A percentile compares a stretch with the other conserved stretches of the same genome.
Conservation (phyloP, 2,329 filamentous ascomycete species). For the Exophiala lecanii-corni region DNA sequence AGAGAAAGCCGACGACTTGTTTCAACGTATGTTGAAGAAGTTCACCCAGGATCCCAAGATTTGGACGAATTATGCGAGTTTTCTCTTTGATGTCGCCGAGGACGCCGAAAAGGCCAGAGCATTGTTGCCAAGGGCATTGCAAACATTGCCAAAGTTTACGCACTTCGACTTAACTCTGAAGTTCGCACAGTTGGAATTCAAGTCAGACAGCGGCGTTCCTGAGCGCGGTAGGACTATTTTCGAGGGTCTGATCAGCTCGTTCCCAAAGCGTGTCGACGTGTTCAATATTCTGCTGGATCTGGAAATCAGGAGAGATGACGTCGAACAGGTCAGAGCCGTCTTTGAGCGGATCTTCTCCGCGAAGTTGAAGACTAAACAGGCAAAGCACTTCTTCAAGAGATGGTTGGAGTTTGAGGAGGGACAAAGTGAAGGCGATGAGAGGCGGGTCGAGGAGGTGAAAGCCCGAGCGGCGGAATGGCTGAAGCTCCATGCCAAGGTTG, state of each 20-base stretch:
- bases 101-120: constrained; percentile 70
- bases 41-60: constrained; percentile 73
- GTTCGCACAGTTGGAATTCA: constrained; percentile 90
- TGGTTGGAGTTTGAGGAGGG: constrained; percentile 87
- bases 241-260: constrained; percentile 76
- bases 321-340: constrained; percentile 62
- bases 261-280: constrained; percentile 83
- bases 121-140: constrained; percentile 75
- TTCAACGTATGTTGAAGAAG: constrained; percentile 82
- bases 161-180: constrained; percentile 75
- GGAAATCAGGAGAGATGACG: constrained; percentile 60
- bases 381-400: constrained; percentile 82
- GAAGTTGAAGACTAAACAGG: constrained; percentile 73
- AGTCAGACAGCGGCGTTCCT: constrained; percentile 71
- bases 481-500: neutral
- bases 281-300: constrained; percentile 91
- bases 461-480: constrained; percentile 53
- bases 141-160: constrained; percentile 67
- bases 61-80: constrained; percentile 93
- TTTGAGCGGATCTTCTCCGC: constrained; percentile 69
- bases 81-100: constrained; percentile 71
- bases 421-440: constrained; percentile 55
- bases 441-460: constrained; percentile 66
- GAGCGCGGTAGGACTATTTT: constrained; percentile 95
- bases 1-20: constrained; percentile 80